A percentile compares a stretch with the other conserved stretches of the same genome.
Conservation (phyloP, 139 green algal species). For the Chara braunii region DNA sequence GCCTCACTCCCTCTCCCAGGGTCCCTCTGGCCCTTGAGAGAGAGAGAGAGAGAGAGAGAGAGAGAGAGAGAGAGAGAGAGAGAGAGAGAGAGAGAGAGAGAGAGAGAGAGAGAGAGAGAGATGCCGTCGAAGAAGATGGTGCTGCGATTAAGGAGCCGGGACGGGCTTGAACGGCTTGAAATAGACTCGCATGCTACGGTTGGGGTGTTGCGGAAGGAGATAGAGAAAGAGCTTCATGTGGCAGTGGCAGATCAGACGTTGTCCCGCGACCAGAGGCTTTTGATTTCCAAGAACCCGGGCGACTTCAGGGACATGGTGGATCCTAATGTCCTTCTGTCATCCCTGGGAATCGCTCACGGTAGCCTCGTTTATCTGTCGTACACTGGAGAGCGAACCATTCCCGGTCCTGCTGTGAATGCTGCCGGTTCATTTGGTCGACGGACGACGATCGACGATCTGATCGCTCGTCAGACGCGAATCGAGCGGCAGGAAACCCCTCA, state of each 20-base stretch:
- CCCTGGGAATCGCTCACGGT: conserved; percentile 31
- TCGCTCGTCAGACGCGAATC: conserved; percentile 79
- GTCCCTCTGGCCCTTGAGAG: too few relatives aligned
- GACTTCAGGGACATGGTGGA: conserved; percentile 35
- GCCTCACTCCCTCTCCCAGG: too few relatives aligned
- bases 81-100: too few relatives aligned
- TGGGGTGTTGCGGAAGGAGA: background rate
- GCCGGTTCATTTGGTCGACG: conserved; percentile 33
- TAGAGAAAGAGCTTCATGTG: conserved; percentile 11
- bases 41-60: too few relatives aligned
- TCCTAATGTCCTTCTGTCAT: background rate
- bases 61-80: too few relatives aligned
- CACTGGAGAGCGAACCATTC: conserved; percentile 17
- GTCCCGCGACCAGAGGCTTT: conserved; percentile 50
- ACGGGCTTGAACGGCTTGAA: conserved; percentile 38
- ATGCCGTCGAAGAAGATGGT: too few relatives aligned
- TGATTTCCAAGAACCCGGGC: conserved; percentile 55
- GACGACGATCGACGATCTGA: conserved; percentile 76
- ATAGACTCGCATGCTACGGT: conserved; percentile 16
- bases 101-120: too few relatives aligned
- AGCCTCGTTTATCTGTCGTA: conserved; percentile 44
- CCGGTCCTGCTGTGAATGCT: conserved; percentile 3
- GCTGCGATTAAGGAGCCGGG: conserved; percentile 20
- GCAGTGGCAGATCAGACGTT: conserved; percentile 58
- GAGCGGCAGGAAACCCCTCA: conserved; percentile 84